Evolutionary conservation across 176 grass and related monocot genomes (phyloP).

Genomic region (Aegilops speltoides): DNA sequence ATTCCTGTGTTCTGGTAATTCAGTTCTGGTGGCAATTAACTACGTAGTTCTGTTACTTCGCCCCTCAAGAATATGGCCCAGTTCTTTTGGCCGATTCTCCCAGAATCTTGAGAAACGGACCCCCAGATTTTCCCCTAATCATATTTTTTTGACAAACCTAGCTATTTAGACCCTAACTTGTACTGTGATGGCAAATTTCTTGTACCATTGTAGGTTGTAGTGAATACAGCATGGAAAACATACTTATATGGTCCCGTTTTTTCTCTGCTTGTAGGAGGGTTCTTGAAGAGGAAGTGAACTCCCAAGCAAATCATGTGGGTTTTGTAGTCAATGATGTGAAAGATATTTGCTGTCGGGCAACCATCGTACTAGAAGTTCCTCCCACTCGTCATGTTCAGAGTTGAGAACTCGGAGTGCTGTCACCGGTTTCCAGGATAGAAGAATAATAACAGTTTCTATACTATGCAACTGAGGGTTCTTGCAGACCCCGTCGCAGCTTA

Average conservation of each 20-base stretch:
- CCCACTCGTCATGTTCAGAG: constrained; percentile 8
- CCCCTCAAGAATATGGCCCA: neutral
- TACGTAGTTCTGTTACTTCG: neutral
- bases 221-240: neutral
- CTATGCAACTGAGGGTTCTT: constrained; percentile 37
- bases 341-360: constrained; percentile 19
- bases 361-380: constrained; percentile 22
- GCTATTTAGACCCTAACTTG: neutral
- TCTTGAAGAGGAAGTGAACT: constrained; percentile 18
- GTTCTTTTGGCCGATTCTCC: no score
- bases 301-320: constrained; percentile 4
- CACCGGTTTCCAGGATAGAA: constrained; percentile 5
- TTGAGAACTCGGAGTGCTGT: neutral
- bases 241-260: neutral
- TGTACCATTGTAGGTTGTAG: neutral
- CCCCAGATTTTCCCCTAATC: no score
- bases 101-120: no score
- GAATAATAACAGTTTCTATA: constrained; percentile 35
- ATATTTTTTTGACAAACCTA: no score
- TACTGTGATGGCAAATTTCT: neutral
- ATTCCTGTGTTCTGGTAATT: neutral
- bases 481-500: constrained; percentile 35
- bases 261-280: neutral
- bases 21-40: neutral
- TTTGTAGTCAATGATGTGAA: neutral